Percentiles rank a stretch among this genome's conserved stretches.
phyloP scores from a whole-genome alignment of 2,329 filamentous ascomycete species.

The Triangularia verruculosa region DNA sequence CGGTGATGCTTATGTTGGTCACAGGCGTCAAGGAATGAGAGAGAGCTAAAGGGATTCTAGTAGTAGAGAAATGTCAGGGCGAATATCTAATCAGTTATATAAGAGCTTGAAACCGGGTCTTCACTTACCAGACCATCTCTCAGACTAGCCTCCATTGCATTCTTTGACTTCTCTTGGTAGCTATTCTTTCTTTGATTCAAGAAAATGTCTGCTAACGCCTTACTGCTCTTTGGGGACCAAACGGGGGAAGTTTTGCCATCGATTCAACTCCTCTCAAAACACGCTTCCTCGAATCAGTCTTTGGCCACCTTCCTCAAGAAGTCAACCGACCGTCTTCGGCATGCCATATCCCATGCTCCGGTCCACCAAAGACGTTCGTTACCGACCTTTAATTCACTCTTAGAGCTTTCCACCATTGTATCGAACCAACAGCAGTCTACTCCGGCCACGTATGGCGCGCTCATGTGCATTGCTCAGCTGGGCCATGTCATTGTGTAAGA shows the following conservation, averaged over 20 bases:
- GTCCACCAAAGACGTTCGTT: background rate
- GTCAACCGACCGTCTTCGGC: constrained; percentile 3
- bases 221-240: constrained; percentile 21
- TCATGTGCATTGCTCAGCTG: constrained; percentile 11
- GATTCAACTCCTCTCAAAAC: constrained; percentile 7
- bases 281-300: constrained; percentile 1
- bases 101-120: background rate
- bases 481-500: constrained; percentile 15
- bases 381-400: constrained; percentile 1
- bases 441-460: constrained; percentile 3
- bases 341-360: background rate
- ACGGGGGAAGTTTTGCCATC: constrained; percentile 17
- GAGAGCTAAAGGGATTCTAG: background rate
- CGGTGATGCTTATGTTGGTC: background rate
- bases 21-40: background rate
- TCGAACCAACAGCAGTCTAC: background rate
- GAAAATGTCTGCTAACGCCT: constrained; percentile 10
- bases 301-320: background rate
- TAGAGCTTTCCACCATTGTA: constrained; percentile 3
- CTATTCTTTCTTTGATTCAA: background rate
- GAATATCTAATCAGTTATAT: background rate
- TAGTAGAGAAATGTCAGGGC: background rate
- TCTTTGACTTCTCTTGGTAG: background rate
- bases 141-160: background rate
- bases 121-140: background rate